Percentiles rank a stretch among this genome's conserved stretches.
phyloP scores from a whole-genome alignment of 2,329 filamentous ascomycete genomes.

The Trichoderma pleuroti region DNA sequence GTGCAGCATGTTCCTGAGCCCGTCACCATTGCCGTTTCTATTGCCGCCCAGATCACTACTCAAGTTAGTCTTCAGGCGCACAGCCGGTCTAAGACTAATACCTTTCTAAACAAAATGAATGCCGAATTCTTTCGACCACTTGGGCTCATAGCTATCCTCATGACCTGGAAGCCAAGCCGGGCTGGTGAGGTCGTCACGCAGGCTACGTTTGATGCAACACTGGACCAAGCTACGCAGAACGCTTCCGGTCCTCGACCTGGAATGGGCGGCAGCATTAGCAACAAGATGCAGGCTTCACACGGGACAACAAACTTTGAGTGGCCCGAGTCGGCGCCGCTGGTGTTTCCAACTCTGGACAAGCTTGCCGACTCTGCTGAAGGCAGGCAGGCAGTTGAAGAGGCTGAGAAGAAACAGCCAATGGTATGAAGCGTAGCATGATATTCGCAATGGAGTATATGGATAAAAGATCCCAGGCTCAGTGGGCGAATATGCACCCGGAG shows the following conservation, averaged over 20 bases:
- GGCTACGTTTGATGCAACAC: conserved; percentile 33
- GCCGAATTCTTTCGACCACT: conserved; percentile 53
- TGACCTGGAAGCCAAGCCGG: conserved; percentile 48
- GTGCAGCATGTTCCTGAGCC: conserved; percentile 38
- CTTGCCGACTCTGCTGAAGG: conserved; percentile 1
- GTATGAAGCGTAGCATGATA: conserved; percentile 14
- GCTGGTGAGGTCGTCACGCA: conserved; percentile 26
- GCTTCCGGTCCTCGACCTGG: not conserved
- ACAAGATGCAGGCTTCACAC: conserved; percentile 35
- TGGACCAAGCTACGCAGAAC: conserved; percentile 18
- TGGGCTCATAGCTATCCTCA: conserved; percentile 49
- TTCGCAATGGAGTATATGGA: conserved; percentile 25
- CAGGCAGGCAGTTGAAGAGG: not conserved
- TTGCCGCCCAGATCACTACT: conserved; percentile 42
- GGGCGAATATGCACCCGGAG: conserved; percentile 23
- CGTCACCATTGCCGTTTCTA: conserved; percentile 41
- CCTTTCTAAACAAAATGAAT: conserved; percentile 55
- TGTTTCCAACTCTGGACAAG: conserved; percentile 44
- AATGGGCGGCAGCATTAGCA: not conserved
- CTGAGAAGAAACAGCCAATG: conserved; percentile 7
- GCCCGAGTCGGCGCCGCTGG: conserved; percentile 45
- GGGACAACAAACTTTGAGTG: conserved; percentile 38
- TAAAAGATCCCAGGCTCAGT: conserved; percentile 26
- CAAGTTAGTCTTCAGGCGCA: conserved; percentile 40
- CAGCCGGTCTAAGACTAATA: conserved; percentile 44